Evolutionary conservation across 371 early-diverging fungal genomes (phyloP), one percentile per base, ranked within the genome.

Genomic region (Basidiobolus meristosporus): DNA sequence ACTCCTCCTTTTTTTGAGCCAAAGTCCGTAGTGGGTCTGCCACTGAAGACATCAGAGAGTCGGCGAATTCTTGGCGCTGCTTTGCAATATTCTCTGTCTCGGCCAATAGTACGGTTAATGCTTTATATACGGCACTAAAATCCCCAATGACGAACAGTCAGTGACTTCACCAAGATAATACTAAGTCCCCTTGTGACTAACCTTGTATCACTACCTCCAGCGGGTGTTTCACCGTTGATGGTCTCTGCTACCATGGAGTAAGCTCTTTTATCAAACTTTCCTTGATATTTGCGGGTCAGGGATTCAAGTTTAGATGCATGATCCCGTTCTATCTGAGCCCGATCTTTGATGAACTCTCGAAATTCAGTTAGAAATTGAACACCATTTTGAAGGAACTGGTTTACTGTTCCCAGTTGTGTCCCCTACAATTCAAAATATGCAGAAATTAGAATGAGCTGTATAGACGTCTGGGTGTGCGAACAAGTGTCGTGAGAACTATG

Each of bases 261-360:
- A 26, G 38, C 23, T 34, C 58, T 62, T 35, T 51, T 67, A 26
- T 59, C 58, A 40, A 43, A 43, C 42, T 51, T 47, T 43, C 36
- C 43, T 40, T 53, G 59, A 43, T 78, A 72, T 41, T 75, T 77
- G 41, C 63, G 66, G 3, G 69, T 62, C 3, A 87, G 53, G 1
- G 51, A 48, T 18, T 85, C 88, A 19, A 83, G 61, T 41, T 73
- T 68, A 44, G 66, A 63, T 10, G 81, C 70, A 54, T 75, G 82
- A 32, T 87, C 88, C 33, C 65, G 60, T 44, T 87, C 85, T 19
- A 85, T 61, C 33, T 60, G 65, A 15, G 72, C 66, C 12, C 70
- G 59, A 31, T 87, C 88, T 44, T 68, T 72, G 35, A 79, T 53
- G 50, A 77, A 82, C 40, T 71, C 81, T 17, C 81, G 70, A 39